These are phyloP conservation scores for Epipyxis sp. DNA, from an alignment of 108 stramenopile genomes.

Conservation along the genomic window DNA sequence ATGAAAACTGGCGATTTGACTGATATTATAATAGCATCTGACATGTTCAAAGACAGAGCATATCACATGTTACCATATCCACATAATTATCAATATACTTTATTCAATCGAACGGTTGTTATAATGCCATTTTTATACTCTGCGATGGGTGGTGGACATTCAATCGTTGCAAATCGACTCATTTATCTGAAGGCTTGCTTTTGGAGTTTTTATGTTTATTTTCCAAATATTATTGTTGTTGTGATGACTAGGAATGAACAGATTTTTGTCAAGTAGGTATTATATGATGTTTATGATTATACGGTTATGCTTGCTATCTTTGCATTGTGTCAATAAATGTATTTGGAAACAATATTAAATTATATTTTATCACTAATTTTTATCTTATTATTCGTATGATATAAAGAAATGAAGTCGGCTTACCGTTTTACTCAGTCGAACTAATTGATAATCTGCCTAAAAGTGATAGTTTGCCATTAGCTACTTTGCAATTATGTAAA, in stretches of 20 bases:
- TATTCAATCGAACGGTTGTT: background rate
- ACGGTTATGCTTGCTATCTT: too few relatives aligned
- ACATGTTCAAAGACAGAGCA: background rate
- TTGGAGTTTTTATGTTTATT: slow-evolving; percentile 24
- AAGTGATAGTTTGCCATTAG: slow-evolving; percentile 7
- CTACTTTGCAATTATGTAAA: slow-evolving; percentile 2
- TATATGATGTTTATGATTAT: too few relatives aligned
- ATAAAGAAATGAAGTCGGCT: background rate
- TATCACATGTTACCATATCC: background rate
- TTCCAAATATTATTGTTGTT: background rate
- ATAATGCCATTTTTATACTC: slow-evolving; percentile 16
- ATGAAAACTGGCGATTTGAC: too few relatives aligned
- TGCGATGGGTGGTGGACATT: slow-evolving; percentile 30
- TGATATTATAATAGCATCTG: background rate
- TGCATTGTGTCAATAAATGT: too few relatives aligned
- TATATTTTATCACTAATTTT: too few relatives aligned
- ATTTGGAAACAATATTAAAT: too few relatives aligned
- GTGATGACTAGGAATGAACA: background rate
- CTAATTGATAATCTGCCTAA: slow-evolving; percentile 5
- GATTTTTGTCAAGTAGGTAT: background rate
- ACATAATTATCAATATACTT: background rate
- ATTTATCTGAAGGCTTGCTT: slow-evolving; percentile 20
- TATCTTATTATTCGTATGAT: too few relatives aligned
- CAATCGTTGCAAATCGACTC: slow-evolving; percentile 9
- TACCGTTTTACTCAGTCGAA: slow-evolving; percentile 1